phyloP scores from a whole-genome alignment of 2,329 filamentous ascomycete genomes.

The Chaetoscypha palmicola region DNA sequence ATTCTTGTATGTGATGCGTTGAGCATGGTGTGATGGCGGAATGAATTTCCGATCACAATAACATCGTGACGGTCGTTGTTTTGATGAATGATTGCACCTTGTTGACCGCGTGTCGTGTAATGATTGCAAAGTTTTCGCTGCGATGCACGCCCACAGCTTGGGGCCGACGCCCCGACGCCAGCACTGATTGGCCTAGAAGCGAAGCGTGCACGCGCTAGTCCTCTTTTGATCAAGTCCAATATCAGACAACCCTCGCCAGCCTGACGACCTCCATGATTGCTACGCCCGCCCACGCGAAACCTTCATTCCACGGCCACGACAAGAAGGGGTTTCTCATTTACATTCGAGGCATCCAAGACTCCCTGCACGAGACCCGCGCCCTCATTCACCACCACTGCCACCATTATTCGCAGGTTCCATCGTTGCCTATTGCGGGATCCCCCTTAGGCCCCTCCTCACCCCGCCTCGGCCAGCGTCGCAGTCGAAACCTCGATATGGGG shows the following conservation, averaged over 20 bases:
- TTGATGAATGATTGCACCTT: conserved; percentile 21
- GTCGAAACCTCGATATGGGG: conserved; percentile 45
- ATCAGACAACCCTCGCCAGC: not conserved
- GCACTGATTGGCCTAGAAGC: not conserved
- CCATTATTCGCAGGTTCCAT: no score
- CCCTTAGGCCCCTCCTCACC: conserved; percentile 10
- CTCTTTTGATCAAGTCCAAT: not conserved
- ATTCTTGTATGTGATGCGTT: conserved; percentile 15
- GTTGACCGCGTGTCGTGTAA: conserved; percentile 4
- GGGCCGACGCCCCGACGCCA: not conserved
- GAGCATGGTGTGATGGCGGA: conserved; percentile 25
- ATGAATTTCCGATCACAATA: conserved; percentile 17
- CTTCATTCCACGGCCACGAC: not conserved
- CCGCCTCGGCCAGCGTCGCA: conserved; percentile 4
- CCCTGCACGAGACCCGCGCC: no score
- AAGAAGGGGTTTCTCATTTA: no score
- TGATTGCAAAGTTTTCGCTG: conserved; percentile 5
- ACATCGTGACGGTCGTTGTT: conserved; percentile 20
- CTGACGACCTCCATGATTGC: not conserved
- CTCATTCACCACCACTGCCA: no score
- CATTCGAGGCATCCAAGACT: no score
- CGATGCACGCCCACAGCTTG: not conserved
- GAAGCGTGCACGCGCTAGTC: no score
- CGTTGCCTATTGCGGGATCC: no score
- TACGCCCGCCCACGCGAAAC: not conserved